Percentiles rank a stretch among this genome's conserved stretches.
Conservation (phyloP, 305 asterid species). For the Solanum hybrid region DNA sequence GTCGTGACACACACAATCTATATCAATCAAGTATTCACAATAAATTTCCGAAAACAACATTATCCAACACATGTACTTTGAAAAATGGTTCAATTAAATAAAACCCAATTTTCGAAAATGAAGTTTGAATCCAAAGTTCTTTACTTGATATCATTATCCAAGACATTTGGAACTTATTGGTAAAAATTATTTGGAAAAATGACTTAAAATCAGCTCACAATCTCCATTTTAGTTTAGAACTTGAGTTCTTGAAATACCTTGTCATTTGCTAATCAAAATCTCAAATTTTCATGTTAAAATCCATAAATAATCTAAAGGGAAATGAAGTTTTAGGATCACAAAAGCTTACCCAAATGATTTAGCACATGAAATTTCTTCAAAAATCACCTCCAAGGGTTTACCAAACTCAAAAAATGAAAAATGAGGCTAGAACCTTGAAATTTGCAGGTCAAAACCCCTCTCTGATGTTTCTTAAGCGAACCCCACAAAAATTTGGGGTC, state of each 20-base stretch:
- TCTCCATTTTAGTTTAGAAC: not conserved
- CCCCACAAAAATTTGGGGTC: not conserved
- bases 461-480: not conserved
- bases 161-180: not conserved
- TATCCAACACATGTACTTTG: not conserved
- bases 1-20: too few species aligned
- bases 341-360: too few species aligned
- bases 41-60: too few species aligned
- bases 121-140: not conserved
- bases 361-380: not conserved
- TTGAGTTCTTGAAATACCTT: not conserved
- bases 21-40: not conserved
- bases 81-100: not conserved
- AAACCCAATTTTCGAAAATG: not conserved
- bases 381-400: not conserved
- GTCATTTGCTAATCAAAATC: not conserved
- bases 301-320: not conserved
- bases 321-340: not conserved
- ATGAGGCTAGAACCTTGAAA: not conserved
- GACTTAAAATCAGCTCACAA: not conserved
- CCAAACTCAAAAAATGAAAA: not conserved
- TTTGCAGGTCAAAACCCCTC: not conserved
- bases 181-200: not conserved
- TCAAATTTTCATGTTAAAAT: not conserved
- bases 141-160: not conserved